Evolutionary conservation across 371 early-diverging fungal genomes (phyloP), one percentile per base, ranked within the genome.

Genomic region (Mucor sp.): DNA sequence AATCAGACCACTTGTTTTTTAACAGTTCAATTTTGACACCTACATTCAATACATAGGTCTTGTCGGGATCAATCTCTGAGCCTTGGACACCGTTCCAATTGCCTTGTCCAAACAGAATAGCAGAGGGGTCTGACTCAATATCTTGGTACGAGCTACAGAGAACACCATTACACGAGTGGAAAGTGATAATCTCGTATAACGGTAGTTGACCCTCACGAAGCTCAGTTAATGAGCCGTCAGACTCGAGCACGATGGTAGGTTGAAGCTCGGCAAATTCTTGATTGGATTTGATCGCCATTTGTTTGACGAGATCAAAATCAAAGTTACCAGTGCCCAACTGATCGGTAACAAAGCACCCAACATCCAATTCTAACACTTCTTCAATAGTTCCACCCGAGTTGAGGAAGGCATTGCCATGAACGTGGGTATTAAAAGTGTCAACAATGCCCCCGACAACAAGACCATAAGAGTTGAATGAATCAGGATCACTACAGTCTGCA

Each of bases 41-140:
- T 68, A 69, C 68, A 39, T 69, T 71, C 21, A 74, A 63, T n/a
- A 74, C 39, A n/a, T 69, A 59, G 27, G 65, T 66, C 9, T 50
- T 55, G 15, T 48, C 37, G 25, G 60, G 43, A 8, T 23, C 21
- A 2, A 63, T 60, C 5, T 48, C 32, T 17, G 12, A 43, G 7
- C 64, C 65, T n/a, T 21, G 48, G 3, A 67, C 59, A 6, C 77
- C 77, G 39, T 68, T 65, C 68, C 68, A 76, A 12, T 64, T 62
- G 6, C 59, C 67, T 30, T 63, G 9, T 12, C 74, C 65, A 6
- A 41, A 28, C 14, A 76, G 17, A 14, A 74, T 70, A 3, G n/a
- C 15, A 6, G 17, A 11, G 15, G 74, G 61, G 37, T 33, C 25
- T 28, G 41, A 37, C 12, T 8, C 59, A 44, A 6, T 15, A 11